These are phyloP conservation scores for Albugo laibachii DNA, from an alignment of 352 stramenopile species.

Conservation along the genomic window DNA sequence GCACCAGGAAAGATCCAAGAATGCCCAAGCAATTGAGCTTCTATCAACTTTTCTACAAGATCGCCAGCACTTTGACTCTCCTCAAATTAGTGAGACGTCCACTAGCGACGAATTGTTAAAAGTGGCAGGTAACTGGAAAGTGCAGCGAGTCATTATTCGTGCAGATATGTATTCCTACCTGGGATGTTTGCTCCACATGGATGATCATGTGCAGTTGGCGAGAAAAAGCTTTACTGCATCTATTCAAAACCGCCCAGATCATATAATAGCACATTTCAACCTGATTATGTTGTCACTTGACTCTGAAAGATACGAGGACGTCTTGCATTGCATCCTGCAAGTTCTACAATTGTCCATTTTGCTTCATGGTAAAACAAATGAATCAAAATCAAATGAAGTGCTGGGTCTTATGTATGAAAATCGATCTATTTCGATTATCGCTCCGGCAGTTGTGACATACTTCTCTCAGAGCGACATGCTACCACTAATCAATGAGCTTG, in stretches of 20 bases:
- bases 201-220: conserved; percentile 13
- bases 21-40: conserved; percentile 8
- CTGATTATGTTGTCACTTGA: conserved; percentile 20
- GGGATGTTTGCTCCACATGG: conserved; percentile 16
- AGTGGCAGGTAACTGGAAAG: conserved; percentile 7
- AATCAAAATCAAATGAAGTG: neutral
- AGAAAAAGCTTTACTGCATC: conserved; percentile 11
- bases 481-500: conserved; percentile 8
- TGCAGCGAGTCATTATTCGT: conserved; percentile 17
- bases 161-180: conserved; percentile 20
- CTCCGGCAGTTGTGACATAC: conserved; percentile 3
- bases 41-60: conserved; percentile 20
- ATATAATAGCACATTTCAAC: conserved; percentile 22
- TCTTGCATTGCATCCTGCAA: conserved; percentile 14
- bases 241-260: conserved; percentile 16
- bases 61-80: conserved; percentile 11
- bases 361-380: conserved; percentile 1
- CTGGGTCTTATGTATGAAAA: conserved; percentile 12
- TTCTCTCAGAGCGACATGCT: conserved; percentile 4
- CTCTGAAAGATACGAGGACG: conserved; percentile 15
- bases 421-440: conserved; percentile 10
- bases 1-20: neutral
- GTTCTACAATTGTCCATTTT: conserved; percentile 10
- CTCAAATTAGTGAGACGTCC: neutral
- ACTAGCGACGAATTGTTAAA: neutral